Conservation (phyloP, 345 rosid species). For the Citrus sp. region DNA sequence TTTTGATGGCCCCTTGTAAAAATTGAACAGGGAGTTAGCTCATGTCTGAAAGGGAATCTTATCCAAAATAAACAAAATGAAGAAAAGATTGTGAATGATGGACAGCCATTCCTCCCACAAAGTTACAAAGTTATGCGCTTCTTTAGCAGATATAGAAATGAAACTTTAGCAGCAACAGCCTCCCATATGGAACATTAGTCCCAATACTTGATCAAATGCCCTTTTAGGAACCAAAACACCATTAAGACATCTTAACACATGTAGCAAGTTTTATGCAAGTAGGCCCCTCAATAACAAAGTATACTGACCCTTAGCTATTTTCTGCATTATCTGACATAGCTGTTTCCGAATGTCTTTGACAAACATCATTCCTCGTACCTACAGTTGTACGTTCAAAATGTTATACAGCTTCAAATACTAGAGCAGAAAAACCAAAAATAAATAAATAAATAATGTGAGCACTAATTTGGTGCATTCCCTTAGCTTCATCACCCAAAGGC, state of each 20-base stretch:
- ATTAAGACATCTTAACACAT: background rate
- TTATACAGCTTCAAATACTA: constrained; percentile 2
- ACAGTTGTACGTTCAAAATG: constrained; percentile 9
- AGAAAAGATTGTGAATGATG: background rate
- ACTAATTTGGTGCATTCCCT: background rate
- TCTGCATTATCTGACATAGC: constrained; percentile 85
- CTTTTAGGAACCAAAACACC: background rate
- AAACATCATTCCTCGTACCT: constrained; percentile 95
- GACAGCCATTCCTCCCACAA: background rate
- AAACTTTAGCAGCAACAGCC: background rate
- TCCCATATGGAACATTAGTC: background rate
- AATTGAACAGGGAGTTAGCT: background rate
- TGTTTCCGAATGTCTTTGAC: constrained; percentile 90
- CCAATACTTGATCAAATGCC: background rate
- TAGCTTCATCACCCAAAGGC: background rate
- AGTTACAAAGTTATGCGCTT: background rate
- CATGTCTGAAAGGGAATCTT: background rate
- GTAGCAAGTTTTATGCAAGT: background rate
- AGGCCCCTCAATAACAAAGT: constrained; percentile 11
- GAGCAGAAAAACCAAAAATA: background rate
- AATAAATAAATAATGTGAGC: background rate
- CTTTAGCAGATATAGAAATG: background rate
- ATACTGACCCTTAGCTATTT: constrained; percentile 69
- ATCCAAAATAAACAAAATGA: background rate
- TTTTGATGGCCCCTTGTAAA: background rate